Evolutionary conservation across 306 rosid genomes (phyloP).

Genomic region (Castanea mollissima): DNA sequence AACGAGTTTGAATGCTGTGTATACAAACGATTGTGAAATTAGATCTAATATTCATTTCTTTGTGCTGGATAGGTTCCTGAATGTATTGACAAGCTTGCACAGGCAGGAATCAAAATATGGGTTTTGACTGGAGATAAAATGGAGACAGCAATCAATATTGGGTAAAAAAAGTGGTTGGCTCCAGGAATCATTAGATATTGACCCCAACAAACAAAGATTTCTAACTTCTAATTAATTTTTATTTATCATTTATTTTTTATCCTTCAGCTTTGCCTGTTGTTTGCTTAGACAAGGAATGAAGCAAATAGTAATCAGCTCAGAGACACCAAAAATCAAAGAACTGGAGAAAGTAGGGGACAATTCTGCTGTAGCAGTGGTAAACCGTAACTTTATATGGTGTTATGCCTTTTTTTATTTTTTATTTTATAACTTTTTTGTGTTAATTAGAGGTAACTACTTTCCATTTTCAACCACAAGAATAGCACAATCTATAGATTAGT

Average conservation of each 20-base stretch:
- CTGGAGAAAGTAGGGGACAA: conserved; percentile 74
- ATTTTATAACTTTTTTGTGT: neutral
- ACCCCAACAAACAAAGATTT: neutral
- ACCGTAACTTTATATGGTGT: neutral
- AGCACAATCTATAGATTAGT: neutral
- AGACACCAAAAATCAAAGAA: conserved; percentile 68
- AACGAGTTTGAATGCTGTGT: neutral
- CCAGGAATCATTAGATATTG: neutral
- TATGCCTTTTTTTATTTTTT: conserved; percentile 1
- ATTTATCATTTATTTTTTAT: neutral
- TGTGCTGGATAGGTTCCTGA: conserved; percentile 77
- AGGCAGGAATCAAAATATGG: conserved; percentile 98
- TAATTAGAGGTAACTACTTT: neutral
- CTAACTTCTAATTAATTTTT: neutral
- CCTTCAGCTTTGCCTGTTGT: conserved; percentile 89
- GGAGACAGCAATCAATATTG: conserved; percentile 98
- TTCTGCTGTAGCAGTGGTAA: conserved; percentile 58
- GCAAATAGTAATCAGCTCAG: conserved; percentile 82
- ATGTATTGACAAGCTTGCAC: conserved; percentile 97
- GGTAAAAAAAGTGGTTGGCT: conserved; percentile 38
- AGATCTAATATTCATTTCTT: conserved; percentile 10
- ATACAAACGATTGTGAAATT: neutral
- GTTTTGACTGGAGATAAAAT: conserved; percentile 99
- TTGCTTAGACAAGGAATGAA: conserved; percentile 96
- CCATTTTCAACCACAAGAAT: neutral